Base-by-base conservation (phyloP, 2,329 filamentous ascomycete genomes). In the Remersonia thermophila region DNA sequence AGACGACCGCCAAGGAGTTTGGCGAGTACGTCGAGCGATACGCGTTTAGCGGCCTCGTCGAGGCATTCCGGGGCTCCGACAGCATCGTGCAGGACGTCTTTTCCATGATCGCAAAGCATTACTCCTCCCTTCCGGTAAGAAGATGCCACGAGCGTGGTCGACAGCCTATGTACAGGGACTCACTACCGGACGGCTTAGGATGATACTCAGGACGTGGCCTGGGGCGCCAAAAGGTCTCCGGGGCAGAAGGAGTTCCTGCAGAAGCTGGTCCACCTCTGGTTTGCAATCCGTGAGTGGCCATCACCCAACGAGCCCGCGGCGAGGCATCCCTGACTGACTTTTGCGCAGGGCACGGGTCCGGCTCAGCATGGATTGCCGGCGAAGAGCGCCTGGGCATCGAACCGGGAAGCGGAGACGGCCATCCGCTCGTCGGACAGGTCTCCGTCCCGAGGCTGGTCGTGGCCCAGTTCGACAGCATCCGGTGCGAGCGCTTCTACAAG, bases 381-480 rank as follows among this genome's bases (percentile, higher is more conserved):
- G 26, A 53, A 0, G 60, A 67, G 9, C 56, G 42, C 7, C 51
- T 69, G 1, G 62, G 54, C 12, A 63, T 66, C 57, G 27, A 41
- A 3, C 55, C 57, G 0, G 53, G 60, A 12, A 37, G 35, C 7
- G 55, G 65, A 29, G 39, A 49, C 3, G 54, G 55, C 33, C 61
- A 62, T 0, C 54, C 61, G 15, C 50, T 51, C 14, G 52, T 52
- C 2, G 37, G 42, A 4, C 56, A 52, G n/a, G 51, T 66, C 3
- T 59, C 57, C 0, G 46, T 62, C 0, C 63, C 65, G 2, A 55
- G 61, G 2, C 65, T 66, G 58, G 52, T 66, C 15, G 53, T 65
- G 1, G 63, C 62, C 2, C 65, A 67, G 35, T 58, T 64, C 33
- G 62, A 67, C 44, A 59, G 55, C 27, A 58, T 68, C 36, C 59